Conservation (phyloP, 257 asterid species). For the Petunia axillaris region DNA sequence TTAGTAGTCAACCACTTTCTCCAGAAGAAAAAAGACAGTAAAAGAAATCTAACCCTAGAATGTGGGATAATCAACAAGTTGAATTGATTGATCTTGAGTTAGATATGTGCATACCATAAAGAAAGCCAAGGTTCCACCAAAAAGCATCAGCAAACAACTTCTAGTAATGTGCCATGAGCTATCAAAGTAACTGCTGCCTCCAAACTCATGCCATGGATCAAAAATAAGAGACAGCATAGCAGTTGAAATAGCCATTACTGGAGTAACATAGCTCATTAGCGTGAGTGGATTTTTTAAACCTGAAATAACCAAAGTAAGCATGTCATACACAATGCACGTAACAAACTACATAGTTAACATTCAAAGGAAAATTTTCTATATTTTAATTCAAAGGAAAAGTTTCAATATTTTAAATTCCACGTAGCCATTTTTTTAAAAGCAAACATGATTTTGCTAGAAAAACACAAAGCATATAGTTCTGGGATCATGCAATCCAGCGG, state of each 20-base stretch:
- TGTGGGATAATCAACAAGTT: slow-evolving; percentile 24
- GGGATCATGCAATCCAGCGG: background rate
- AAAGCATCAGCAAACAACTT: slow-evolving; percentile 91
- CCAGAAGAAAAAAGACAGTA: background rate
- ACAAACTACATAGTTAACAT: slow-evolving; percentile 18
- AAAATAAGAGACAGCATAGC: slow-evolving; percentile 74
- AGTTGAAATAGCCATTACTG: slow-evolving; percentile 94
- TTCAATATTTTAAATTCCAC: slow-evolving; percentile 6
- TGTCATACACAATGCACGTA: slow-evolving; percentile 23
- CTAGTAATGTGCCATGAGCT: slow-evolving; percentile 76
- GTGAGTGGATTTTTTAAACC: slow-evolving; percentile 97
- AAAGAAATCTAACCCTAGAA: background rate
- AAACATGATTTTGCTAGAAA: background rate
- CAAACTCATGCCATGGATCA: slow-evolving; percentile 95
- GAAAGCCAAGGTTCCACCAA: slow-evolving; percentile 98
- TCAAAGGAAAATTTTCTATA: background rate
- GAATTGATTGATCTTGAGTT: background rate
- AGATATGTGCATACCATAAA: slow-evolving; percentile 70
- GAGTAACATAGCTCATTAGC: slow-evolving; percentile 95
- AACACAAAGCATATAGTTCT: background rate
- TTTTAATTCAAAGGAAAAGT: background rate
- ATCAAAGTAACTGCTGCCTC: slow-evolving; percentile 66
- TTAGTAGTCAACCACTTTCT: background rate
- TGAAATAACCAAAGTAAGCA: slow-evolving; percentile 36
- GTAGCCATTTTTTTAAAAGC: background rate